Conservation (phyloP, 257 asterid genomes). For the Solanum phureja region DNA sequence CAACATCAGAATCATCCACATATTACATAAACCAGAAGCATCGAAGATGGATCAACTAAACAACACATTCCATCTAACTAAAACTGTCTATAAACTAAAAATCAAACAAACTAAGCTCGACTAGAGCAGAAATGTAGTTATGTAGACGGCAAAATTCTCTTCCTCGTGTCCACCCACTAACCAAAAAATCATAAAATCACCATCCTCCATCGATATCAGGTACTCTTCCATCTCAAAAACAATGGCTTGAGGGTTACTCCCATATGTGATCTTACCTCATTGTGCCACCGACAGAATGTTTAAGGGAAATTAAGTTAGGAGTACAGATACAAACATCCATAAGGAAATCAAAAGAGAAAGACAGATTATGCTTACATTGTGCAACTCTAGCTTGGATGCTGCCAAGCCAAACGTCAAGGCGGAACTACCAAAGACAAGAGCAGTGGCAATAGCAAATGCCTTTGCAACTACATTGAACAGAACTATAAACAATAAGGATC, state of each 20-base stretch:
- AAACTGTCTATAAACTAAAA: not conserved
- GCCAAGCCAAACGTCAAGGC: conserved; percentile 42
- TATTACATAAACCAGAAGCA: not conserved
- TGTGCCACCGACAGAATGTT: not conserved
- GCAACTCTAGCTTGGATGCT: conserved; percentile 57
- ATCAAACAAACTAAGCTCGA: not conserved
- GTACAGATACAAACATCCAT: not conserved
- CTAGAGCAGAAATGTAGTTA: not conserved
- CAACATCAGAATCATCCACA: not conserved
- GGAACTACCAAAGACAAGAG: conserved; percentile 67
- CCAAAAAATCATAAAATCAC: not conserved
- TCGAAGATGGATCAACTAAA: not conserved
- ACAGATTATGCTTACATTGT: conserved; percentile 33
- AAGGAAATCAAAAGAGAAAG: not conserved
- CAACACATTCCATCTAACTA: not conserved
- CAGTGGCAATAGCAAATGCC: conserved; percentile 78
- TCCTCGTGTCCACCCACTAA: not conserved
- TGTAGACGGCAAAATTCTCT: not conserved
- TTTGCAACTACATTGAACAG: conserved; percentile 51
- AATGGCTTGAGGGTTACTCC: not conserved
- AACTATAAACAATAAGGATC: not conserved
- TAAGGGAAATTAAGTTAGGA: not conserved
- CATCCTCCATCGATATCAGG: not conserved
- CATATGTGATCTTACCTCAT: not conserved
- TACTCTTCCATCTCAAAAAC: not conserved